phyloP scores from a whole-genome alignment of 2,329 filamentous ascomycete species.

The Cladosporium phlei region DNA sequence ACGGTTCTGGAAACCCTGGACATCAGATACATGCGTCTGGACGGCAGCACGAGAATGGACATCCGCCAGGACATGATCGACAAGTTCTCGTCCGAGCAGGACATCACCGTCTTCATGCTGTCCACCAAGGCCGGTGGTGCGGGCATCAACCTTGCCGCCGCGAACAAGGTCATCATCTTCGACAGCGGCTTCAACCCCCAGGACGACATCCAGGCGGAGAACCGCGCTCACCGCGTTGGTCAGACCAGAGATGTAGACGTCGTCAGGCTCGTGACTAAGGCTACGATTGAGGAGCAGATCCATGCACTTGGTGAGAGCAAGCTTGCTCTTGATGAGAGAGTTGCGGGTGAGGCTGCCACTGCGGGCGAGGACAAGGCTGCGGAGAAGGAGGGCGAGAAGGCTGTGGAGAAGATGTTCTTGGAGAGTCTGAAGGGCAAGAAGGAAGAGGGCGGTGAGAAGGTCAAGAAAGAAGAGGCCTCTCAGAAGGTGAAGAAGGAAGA shows the following conservation, averaged over 20 bases:
- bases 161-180: slow-evolving; percentile 97
- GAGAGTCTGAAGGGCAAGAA: slow-evolving; percentile 21
- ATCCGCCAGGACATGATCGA: slow-evolving; percentile 85
- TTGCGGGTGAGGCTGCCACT: slow-evolving; percentile 54
- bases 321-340: slow-evolving; percentile 75
- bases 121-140: slow-evolving; percentile 94
- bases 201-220: slow-evolving; percentile 97
- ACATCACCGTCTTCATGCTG: slow-evolving; percentile 85
- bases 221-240: slow-evolving; percentile 89
- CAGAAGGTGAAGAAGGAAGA: slow-evolving; percentile 1
- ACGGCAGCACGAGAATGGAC: slow-evolving; percentile 75
- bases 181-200: slow-evolving; percentile 97
- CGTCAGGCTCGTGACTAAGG: slow-evolving; percentile 71
- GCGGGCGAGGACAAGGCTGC: slow-evolving; percentile 38
- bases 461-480: neutral
- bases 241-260: slow-evolving; percentile 90
- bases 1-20: slow-evolving; percentile 69
- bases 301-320: slow-evolving; percentile 89
- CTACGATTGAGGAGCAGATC: slow-evolving; percentile 90
- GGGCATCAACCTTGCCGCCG: slow-evolving; percentile 89
- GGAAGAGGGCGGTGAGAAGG: too few relatives aligned
- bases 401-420: slow-evolving; percentile 39
- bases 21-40: slow-evolving; percentile 78
- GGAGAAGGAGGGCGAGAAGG: slow-evolving; percentile 34
- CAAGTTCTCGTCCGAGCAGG: slow-evolving; percentile 68